phyloP scores from a whole-genome alignment of 306 rosid genomes.

The Oxytropis ochrocephala region DNA sequence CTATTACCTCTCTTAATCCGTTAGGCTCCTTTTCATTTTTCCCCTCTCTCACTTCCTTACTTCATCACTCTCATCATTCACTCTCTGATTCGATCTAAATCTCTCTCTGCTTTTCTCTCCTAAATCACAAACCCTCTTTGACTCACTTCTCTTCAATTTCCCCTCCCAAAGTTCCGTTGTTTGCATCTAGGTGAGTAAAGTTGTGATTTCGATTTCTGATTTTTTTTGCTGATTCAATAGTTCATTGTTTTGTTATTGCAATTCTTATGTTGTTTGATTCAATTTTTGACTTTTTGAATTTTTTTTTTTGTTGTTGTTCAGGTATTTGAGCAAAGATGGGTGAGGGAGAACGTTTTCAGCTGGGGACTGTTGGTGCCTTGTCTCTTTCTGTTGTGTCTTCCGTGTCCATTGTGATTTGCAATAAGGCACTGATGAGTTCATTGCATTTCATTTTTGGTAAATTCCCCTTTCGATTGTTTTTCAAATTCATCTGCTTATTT shows the following conservation, averaged over 20 bases:
- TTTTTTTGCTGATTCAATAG: not conserved
- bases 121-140: slow-evolving; percentile 14
- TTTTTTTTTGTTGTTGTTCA: not conserved
- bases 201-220: slow-evolving; percentile 4
- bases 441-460: slow-evolving; percentile 75
- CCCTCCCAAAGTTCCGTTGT: not conserved
- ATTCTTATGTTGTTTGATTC: slow-evolving; percentile 10
- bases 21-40: not conserved
- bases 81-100: slow-evolving; percentile 27
- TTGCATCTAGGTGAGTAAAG: slow-evolving; percentile 3
- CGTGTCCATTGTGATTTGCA: slow-evolving; percentile 82
- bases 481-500: not conserved
- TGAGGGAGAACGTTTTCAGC: slow-evolving; percentile 70
- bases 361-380: slow-evolving; percentile 92
- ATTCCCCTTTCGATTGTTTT: slow-evolving; percentile 1
- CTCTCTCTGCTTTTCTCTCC: not conserved
- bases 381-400: slow-evolving; percentile 83
- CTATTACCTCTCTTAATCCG: not conserved
- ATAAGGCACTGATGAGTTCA: slow-evolving; percentile 77
- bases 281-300: not conserved
- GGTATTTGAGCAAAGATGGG: slow-evolving; percentile 49
- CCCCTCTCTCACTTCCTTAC: not conserved
- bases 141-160: not conserved
- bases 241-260: not conserved
- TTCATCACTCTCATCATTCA: not conserved